Evolutionary conservation across 2,329 filamentous ascomycete genomes (phyloP).

Genomic region (Reticulascus tulasneorum): DNA sequence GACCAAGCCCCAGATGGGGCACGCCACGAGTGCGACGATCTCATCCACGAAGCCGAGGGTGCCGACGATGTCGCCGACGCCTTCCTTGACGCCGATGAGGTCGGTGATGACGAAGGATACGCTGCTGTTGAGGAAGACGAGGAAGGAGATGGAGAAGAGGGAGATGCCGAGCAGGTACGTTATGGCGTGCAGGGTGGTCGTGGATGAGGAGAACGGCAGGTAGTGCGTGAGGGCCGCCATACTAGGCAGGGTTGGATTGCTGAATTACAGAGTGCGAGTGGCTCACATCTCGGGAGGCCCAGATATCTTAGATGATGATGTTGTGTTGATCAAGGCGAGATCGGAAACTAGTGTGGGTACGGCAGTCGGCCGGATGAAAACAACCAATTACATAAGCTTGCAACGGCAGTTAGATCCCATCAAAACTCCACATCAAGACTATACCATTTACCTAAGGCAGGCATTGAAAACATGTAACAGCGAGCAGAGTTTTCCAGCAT

Average conservation of each 20-base stretch:
- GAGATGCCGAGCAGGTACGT: constrained; percentile 80
- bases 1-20: constrained; percentile 73
- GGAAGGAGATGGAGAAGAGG: constrained; percentile 83
- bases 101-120: constrained; percentile 84
- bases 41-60: constrained; percentile 84
- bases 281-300: too few relatives aligned
- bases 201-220: constrained; percentile 56
- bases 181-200: constrained; percentile 58
- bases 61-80: constrained; percentile 76
- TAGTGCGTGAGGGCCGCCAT: constrained; percentile 34
- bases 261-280: too few relatives aligned
- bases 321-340: constrained; percentile 5
- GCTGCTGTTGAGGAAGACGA: constrained; percentile 83
- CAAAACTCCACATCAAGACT: too few relatives aligned
- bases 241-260: too few relatives aligned
- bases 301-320: too few relatives aligned
- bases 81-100: constrained; percentile 67
- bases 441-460: too few relatives aligned
- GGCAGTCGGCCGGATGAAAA: too few relatives aligned
- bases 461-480: too few relatives aligned
- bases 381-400: constrained; percentile 13
- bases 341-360: too few relatives aligned
- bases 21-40: constrained; percentile 74
- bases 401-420: background rate
- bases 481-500: too few relatives aligned